Base-by-base conservation (phyloP, 1,139 yeast species). In the Hansenula lynferdii region DNA sequence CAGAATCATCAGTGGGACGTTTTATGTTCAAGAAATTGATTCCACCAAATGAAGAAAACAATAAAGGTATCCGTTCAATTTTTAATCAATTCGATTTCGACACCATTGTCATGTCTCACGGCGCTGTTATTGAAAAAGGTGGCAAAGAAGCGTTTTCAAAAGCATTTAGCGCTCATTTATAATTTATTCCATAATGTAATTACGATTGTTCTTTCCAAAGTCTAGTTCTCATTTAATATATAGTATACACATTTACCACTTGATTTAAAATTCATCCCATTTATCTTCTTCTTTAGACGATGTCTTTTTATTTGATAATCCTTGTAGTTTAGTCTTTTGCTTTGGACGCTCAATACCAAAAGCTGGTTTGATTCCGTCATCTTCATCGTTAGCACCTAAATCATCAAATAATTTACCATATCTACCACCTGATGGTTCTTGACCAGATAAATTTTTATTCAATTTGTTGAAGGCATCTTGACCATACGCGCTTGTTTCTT, bases 401-500 rank as follows among this genome's bases (percentile, higher is more conserved):
- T 76, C 68, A 66, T 75, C 73, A 64, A 79, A 65, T 58, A 81
- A 57, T 61, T 69, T 60, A 44, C 75, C 57, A 58, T 67, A 73
- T 60, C 78, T 57, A 53, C 69, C 54, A 58, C 62, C 60, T 53
- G 54, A 23, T 63, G 69, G 54, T 41, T 56, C 60, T 16, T 57
- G 54, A 27, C 35, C 32, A 10, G 33, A 12, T 7, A 30, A 15
- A 14, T 70, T 77, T 37, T 70, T 62, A 8, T 90, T 81, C 53
- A 82, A 78, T 20, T 68, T 68, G 49, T 74, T 77, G 62, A 81
- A 80, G 10, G 84, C 81, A 51, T 81, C 77, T 46, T 69, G 72
- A 5, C 84, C 84, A 53, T 78, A 81, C 47, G 72, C 75, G 28
- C 95, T 87, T 1, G 97, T 87, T 53, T 87, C 95, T 57, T 85